Evolutionary conservation across 225 moss, liverwort and hornwort genomes (phyloP).

Genomic region (Neckera pumila): DNA sequence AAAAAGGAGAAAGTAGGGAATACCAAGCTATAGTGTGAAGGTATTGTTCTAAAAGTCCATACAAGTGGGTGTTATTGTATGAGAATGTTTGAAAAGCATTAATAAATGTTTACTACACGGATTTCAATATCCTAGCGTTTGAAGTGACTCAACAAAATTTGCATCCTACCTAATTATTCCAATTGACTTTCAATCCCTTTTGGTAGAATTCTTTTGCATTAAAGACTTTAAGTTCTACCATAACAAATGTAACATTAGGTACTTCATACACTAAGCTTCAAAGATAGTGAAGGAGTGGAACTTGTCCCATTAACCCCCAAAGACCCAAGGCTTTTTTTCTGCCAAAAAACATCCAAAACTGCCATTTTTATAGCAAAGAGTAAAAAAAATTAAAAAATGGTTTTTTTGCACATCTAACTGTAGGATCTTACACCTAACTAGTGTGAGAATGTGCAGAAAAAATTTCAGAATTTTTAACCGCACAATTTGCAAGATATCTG

Average conservation of each 20-base stretch:
- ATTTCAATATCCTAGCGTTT: not conserved
- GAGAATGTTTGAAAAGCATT: not conserved
- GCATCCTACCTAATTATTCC: fast-evolving
- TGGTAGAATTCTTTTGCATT: not conserved
- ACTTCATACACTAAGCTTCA: not conserved
- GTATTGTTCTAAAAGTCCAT: not conserved
- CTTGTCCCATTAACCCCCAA: not conserved
- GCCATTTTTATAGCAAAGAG: too few relatives aligned
- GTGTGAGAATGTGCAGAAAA: too few relatives aligned
- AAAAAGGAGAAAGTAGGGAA: not conserved
- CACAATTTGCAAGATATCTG: too few relatives aligned
- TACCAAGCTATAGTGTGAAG: too few relatives aligned
- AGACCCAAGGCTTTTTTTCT: too few relatives aligned
- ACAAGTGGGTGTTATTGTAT: too few relatives aligned
- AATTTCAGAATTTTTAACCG: too few relatives aligned
- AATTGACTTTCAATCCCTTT: not conserved
- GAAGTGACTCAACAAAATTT: not conserved
- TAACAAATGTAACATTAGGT: fast-evolving
- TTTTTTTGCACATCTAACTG: too few relatives aligned
- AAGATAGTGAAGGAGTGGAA: not conserved
- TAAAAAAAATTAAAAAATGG: too few relatives aligned
- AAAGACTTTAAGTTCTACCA: not conserved
- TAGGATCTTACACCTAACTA: too few relatives aligned
- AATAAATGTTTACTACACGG: not conserved
- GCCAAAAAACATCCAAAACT: too few relatives aligned